These are phyloP conservation scores for Cordyceps fumosorosea DNA, from an alignment of 2,329 filamentous ascomycete genomes.

Conservation along the genomic window DNA sequence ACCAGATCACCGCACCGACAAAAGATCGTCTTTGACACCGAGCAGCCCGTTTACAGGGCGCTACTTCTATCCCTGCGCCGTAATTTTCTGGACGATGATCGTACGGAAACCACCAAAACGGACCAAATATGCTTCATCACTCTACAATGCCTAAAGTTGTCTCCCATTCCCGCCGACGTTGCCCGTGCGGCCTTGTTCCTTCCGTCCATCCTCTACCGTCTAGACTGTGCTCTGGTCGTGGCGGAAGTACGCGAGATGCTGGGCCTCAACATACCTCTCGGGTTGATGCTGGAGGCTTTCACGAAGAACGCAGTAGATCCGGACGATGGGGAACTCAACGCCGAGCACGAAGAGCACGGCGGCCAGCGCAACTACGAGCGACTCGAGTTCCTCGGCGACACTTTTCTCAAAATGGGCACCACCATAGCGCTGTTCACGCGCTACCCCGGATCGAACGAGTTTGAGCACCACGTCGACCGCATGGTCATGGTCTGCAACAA, in stretches of 20 bases:
- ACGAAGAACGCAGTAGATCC: conserved; percentile 89
- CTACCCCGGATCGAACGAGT: conserved; percentile 73
- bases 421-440: conserved; percentile 78
- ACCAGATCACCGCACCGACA: conserved; percentile 56
- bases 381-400: conserved; percentile 87
- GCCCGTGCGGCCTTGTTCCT: conserved; percentile 69
- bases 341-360: conserved; percentile 80
- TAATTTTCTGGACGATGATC: conserved; percentile 66
- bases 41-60: conserved; percentile 78
- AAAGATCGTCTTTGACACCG: conserved; percentile 46
- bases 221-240: conserved; percentile 76
- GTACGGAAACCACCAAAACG: conserved; percentile 26
- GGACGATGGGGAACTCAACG: conserved; percentile 63
- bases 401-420: conserved; percentile 92
- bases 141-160: conserved; percentile 70
- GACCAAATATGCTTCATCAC: conserved; percentile 57
- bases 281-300: conserved; percentile 76
- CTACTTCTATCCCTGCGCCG: conserved; percentile 69
- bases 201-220: conserved; percentile 75
- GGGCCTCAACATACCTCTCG: conserved; percentile 55
- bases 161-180: conserved; percentile 63
- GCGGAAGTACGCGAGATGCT: conserved; percentile 66
- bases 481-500: conserved; percentile 90
- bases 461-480: conserved; percentile 79
- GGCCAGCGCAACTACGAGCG: conserved; percentile 78